Evolutionary conservation across 2,329 filamentous ascomycete species (phyloP), one percentile per base, ranked within the genome.

Genomic region (Xylariomycetidae sp.): DNA sequence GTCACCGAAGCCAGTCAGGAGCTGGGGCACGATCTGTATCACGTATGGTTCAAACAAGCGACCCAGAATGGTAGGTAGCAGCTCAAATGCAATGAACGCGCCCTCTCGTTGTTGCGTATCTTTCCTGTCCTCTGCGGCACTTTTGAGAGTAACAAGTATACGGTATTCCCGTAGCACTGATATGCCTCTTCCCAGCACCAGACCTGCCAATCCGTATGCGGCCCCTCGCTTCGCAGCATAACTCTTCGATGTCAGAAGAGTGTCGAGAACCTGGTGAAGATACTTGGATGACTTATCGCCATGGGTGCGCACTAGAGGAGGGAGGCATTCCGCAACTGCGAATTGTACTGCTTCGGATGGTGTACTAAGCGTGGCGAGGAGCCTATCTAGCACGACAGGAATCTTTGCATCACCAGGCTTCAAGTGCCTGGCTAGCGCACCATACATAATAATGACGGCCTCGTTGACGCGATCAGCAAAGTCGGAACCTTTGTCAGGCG

Each of bases 281-380:
- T 96, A 97, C 30, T 81, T 78, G 20, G 80, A 76, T 3, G 85
- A 80, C 52, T 90, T 85, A 40, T 89, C 79, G 18, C 76, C 77
- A 29, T 85, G 90, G 3, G 87, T 83, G 37, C 79, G 81, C 19
- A 98, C 80, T n/a, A 98, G 71, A 2, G 92, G 89, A 11, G 92
- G 90, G 15, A 98, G 69, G 51, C 92, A 98, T 53, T 92, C 87
- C 4, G 94, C 88, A 38, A 97, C 89, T 29, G 92, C 92, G 56
- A 92, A 96, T 60, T 98, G 92, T 2, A 98, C 92, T 12, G 87
- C 89, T 61, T 98, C 92, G 1, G 92, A 97, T 17, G 92, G 92
- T 10, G 90, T 97, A 58, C 84, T 92, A 27, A 98, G 69, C 6
- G 94, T 96, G 15, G 80, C 78, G 36, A 98, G 72, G 15, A 98